Evolutionary conservation across 163 green algal species (phyloP).

Genomic region (Scenedesmus sp.): DNA sequence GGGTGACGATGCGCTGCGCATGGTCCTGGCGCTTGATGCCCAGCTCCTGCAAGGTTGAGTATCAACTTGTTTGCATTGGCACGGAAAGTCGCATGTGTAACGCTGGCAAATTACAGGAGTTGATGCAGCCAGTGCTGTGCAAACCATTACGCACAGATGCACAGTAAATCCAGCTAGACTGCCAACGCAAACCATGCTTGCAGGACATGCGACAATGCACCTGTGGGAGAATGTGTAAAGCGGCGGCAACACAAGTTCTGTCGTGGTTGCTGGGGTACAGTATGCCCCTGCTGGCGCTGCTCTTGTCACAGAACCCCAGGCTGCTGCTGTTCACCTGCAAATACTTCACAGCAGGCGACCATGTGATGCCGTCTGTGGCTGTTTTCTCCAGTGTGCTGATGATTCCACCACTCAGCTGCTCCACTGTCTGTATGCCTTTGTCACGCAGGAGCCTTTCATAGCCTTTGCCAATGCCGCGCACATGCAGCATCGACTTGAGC

Average conservation of each 20-base stretch:
- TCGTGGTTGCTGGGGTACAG: background rate
- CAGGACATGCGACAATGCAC: conserved; percentile 1
- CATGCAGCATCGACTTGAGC: conserved; percentile 49
- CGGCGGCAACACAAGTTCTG: background rate
- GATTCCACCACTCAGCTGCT: conserved; percentile 60
- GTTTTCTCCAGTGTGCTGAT: conserved; percentile 21
- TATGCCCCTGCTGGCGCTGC: background rate
- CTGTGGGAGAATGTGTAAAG: background rate
- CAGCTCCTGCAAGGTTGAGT: conserved; percentile 51
- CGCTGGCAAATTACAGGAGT: no score
- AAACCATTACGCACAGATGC: no score
- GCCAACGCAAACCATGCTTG: background rate
- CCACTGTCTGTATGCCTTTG: conserved; percentile 59
- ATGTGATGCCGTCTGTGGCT: background rate
- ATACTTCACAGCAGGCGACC: conserved; percentile 52
- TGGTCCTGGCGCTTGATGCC: conserved; percentile 71
- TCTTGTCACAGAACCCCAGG: no score
- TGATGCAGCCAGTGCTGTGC: no score
- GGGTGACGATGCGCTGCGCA: conserved; percentile 56
- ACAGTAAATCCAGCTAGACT: no score
- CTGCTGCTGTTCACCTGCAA: conserved; percentile 52
- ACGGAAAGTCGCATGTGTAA: no score
- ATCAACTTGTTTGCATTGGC: no score
- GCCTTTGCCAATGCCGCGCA: conserved; percentile 70
- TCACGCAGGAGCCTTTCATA: conserved; percentile 65